Evolutionary conservation across 768 basidiomycete genomes (phyloP).

Genomic region (Rickenella mellea): DNA sequence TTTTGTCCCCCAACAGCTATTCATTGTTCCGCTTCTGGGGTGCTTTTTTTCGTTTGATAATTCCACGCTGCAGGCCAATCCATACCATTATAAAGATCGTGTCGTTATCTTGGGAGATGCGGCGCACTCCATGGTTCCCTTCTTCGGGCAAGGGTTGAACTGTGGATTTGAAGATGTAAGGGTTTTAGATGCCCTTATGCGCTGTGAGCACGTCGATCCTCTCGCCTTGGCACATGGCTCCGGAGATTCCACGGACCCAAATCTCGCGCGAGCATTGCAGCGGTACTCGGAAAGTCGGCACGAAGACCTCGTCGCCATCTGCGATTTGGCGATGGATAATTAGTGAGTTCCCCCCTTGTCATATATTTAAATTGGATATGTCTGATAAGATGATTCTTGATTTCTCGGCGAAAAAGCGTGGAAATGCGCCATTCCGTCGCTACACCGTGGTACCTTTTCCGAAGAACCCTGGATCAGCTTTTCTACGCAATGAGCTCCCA

Average conservation of each 20-base stretch:
- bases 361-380: slow-evolving; percentile 4
- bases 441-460: slow-evolving; percentile 68
- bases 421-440: slow-evolving; percentile 94
- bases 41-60: slow-evolving; percentile 11
- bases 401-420: too few species aligned
- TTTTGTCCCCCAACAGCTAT: slow-evolving; percentile 11
- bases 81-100: slow-evolving; percentile 86
- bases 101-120: slow-evolving; percentile 89
- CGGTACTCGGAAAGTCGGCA: slow-evolving; percentile 77
- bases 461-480: slow-evolving; percentile 70
- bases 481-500: slow-evolving; percentile 53
- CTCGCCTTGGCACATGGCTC: slow-evolving; percentile 25
- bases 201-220: slow-evolving; percentile 56
- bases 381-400: too few species aligned
- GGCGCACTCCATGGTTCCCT: slow-evolving; percentile 98
- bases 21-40: slow-evolving; percentile 5
- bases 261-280: slow-evolving; percentile 55
- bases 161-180: slow-evolving; percentile 97
- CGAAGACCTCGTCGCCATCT: slow-evolving; percentile 85
- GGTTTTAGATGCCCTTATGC: slow-evolving; percentile 68
- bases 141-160: slow-evolving; percentile 95
- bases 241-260: slow-evolving; percentile 36
- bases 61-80: slow-evolving; percentile 46
- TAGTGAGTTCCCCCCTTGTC: slow-evolving; percentile 58
- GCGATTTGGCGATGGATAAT: slow-evolving; percentile 89